A percentile compares a stretch with the other conserved stretches of the same genome.
These are phyloP conservation scores for Pouteria glomerata DNA, from an alignment of 148 eudicot species.

Conservation along the genomic window DNA sequence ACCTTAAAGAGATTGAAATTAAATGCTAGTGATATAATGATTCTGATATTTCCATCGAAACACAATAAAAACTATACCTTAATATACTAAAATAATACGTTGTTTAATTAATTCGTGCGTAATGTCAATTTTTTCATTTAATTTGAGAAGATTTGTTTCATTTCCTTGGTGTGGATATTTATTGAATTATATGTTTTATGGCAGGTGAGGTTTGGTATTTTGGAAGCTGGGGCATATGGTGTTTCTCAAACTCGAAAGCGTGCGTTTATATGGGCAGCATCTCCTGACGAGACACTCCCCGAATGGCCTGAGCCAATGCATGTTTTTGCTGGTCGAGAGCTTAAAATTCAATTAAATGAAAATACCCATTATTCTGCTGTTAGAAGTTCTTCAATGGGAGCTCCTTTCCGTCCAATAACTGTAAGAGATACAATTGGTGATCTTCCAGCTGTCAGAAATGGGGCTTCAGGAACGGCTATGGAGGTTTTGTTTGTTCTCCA, in stretches of 20 bases:
- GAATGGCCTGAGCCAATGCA: conserved; percentile 99
- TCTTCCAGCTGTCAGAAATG: conserved; percentile 81
- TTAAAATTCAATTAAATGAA: conserved; percentile 45
- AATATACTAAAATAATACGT: too few relatives aligned
- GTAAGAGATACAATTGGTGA: conserved; percentile 98
- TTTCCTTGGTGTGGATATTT: too few relatives aligned
- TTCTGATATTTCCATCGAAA: too few relatives aligned
- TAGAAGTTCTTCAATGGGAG: conserved; percentile 78
- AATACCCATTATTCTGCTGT: conserved; percentile 74
- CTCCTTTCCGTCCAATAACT: conserved; percentile 88
- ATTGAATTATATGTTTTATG: not conserved
- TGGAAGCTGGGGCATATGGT: conserved; percentile 96
- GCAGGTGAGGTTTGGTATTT: conserved; percentile 94
- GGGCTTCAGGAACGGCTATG: conserved; percentile 56
- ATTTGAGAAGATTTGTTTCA: too few relatives aligned
- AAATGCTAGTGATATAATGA: too few relatives aligned
- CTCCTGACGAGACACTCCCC: conserved; percentile 84
- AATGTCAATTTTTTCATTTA: too few relatives aligned
- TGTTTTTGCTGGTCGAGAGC: conserved; percentile 88
- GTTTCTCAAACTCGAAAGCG: conserved; percentile 94
- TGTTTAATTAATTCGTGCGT: too few relatives aligned
- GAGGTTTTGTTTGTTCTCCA: conserved; percentile 45
- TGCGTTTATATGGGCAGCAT: conserved; percentile 97
- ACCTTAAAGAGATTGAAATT: too few relatives aligned
- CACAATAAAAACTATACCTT: too few relatives aligned